These are phyloP conservation scores for Plasmodium knowlesi DNA, from an alignment of 169 alveolate genomes.

Conservation along the genomic window DNA sequence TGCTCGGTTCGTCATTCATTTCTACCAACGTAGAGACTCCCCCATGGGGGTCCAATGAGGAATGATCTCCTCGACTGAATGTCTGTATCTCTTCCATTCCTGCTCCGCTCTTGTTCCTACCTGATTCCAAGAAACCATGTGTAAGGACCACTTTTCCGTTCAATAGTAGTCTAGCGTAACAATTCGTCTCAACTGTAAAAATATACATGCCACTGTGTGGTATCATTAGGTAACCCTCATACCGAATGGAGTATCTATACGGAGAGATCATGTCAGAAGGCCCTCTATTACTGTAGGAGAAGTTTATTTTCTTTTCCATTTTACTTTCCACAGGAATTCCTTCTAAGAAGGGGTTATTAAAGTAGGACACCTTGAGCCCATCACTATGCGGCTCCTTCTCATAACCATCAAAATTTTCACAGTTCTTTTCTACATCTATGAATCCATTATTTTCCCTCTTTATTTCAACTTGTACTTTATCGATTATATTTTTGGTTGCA, in stretches of 20 bases:
- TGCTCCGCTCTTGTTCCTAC: not conserved
- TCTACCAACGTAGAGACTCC: conserved; percentile 72
- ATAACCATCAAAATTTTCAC: conserved; percentile 81
- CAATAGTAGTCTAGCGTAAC: conserved; percentile 46
- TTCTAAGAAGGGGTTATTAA: conserved; percentile 78
- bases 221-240: conserved; percentile 83
- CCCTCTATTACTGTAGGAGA: conserved; percentile 84
- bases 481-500: conserved; percentile 79
- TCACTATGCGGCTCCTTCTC: conserved; percentile 83
- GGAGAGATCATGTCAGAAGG: conserved; percentile 88
- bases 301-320: conserved; percentile 87
- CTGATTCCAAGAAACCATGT: not conserved
- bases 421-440: conserved; percentile 79
- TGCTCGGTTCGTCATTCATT: conserved; percentile 76
- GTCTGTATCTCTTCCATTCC: conserved; percentile 57
- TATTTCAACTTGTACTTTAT: conserved; percentile 80
- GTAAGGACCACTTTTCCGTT: conserved; percentile 35
- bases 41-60: not conserved
- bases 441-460: conserved; percentile 75
- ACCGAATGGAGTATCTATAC: conserved; percentile 87
- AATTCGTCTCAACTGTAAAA: conserved; percentile 74
- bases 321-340: conserved; percentile 85
- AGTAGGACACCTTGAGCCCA: conserved; percentile 84
- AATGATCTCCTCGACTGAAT: not conserved
- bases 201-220: conserved; percentile 83